Conservation (phyloP, 208 protist species). For the Trypanosoma rangeli region DNA sequence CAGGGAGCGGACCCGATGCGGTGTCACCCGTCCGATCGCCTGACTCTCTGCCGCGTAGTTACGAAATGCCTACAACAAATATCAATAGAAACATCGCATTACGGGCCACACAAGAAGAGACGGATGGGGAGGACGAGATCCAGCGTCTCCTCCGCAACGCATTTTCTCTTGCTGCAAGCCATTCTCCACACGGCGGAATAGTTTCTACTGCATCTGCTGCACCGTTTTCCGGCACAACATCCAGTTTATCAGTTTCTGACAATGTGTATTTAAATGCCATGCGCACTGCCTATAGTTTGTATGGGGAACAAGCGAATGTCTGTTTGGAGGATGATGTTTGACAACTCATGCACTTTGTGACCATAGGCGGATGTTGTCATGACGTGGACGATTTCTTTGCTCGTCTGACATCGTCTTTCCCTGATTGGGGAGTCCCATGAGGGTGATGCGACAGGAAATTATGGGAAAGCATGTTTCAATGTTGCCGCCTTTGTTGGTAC, state of each 20-base stretch:
- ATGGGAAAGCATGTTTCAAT: not conserved
- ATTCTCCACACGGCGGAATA: not conserved
- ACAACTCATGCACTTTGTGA: not conserved
- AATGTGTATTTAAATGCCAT: slow-evolving; percentile 21
- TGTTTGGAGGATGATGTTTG: not conserved
- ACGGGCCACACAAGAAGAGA: not conserved
- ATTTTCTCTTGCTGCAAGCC: slow-evolving; percentile 15
- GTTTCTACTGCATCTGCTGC: not conserved
- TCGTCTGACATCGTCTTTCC: not conserved
- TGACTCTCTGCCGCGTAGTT: not conserved
- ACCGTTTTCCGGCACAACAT: not conserved
- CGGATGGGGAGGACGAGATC: slow-evolving; percentile 5
- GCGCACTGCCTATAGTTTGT: slow-evolving; percentile 11
- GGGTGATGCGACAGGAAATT: not conserved
- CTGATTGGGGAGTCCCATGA: not conserved
- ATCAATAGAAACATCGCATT: not conserved
- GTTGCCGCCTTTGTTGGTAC: not conserved
- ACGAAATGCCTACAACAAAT: not conserved
- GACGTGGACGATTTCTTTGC: not conserved
- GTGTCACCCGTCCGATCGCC: not conserved
- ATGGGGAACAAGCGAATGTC: not conserved
- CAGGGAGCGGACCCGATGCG: not conserved
- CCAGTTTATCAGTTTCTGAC: not conserved
- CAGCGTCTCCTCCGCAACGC: slow-evolving; percentile 8
- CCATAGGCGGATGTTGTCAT: not conserved